Percentiles rank a stretch among this genome's conserved stretches.
These are phyloP conservation scores for Trypanosoma lewisi DNA, from an alignment of 208 protist genomes.

Conservation along the genomic window DNA sequence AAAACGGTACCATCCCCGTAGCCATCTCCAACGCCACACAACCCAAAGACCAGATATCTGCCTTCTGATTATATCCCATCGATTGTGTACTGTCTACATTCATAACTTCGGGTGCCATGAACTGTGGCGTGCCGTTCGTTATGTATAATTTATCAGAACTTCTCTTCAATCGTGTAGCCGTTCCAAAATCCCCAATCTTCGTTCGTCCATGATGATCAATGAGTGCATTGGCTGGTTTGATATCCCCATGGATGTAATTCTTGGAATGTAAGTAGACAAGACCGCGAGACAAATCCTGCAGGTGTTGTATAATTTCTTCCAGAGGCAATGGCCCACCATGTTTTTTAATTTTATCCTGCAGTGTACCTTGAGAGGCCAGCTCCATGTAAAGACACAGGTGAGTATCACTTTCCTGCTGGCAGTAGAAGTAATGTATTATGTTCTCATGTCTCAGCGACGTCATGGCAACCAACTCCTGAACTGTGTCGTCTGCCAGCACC, in stretches of 20 bases:
- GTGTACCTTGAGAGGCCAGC: constrained; percentile 83
- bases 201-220: constrained; percentile 70
- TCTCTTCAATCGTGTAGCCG: constrained; percentile 71
- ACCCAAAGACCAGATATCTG: constrained; percentile 90
- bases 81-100: constrained; percentile 45
- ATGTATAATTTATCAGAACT: constrained; percentile 74
- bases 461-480: constrained; percentile 90
- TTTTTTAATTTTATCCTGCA: constrained; percentile 74
- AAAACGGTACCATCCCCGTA: constrained; percentile 75
- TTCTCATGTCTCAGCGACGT: constrained; percentile 90
- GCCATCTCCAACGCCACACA: constrained; percentile 89
- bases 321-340: constrained; percentile 59
- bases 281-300: constrained; percentile 79
- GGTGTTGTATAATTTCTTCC: constrained; percentile 67
- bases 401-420: constrained; percentile 79
- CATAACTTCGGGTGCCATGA: constrained; percentile 93
- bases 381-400: constrained; percentile 91
- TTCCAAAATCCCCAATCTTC: constrained; percentile 96
- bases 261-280: constrained; percentile 89
- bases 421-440: constrained; percentile 94
- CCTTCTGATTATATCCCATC: constrained; percentile 83
- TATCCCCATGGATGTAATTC: constrained; percentile 86
- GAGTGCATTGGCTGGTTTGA: constrained; percentile 91
- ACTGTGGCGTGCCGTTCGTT: constrained; percentile 85
- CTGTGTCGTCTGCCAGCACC: constrained; percentile 59